Conservation (phyloP, 345 rosid species). For the Salix brachista region DNA sequence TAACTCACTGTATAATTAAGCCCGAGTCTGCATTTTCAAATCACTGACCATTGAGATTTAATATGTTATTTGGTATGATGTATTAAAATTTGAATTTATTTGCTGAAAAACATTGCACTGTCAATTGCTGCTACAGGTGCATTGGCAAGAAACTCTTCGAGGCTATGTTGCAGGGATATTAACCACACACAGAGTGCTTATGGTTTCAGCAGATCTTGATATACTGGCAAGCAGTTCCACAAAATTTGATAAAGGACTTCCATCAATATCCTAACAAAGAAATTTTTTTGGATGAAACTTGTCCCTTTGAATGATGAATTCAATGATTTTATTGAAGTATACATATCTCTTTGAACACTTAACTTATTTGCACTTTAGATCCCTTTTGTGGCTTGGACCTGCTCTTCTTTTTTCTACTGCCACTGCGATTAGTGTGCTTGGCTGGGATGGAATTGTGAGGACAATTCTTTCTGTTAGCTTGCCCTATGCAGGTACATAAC, state of each 20-base stretch:
- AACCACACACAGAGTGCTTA: constrained; percentile 90
- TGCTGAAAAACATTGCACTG: constrained; percentile 4
- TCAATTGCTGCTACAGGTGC: constrained; percentile 51
- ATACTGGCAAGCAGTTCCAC: constrained; percentile 76
- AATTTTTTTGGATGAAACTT: constrained; percentile 3
- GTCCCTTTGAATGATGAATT: background rate
- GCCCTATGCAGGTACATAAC: constrained; percentile 74
- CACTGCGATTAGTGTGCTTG: constrained; percentile 75
- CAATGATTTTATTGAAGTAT: constrained; percentile 2
- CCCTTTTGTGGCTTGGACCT: constrained; percentile 96
- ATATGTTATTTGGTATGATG: background rate
- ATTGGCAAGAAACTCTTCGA: constrained; percentile 89
- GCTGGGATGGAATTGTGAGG: constrained; percentile 97
- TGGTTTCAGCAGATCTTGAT: constrained; percentile 84
- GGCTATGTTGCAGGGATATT: constrained; percentile 92
- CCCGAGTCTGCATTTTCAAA: background rate
- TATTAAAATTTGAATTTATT: constrained; percentile 2
- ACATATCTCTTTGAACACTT: constrained; percentile 38
- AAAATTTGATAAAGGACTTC: constrained; percentile 86
- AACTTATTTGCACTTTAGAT: constrained; percentile 70
- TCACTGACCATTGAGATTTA: background rate
- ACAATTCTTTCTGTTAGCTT: constrained; percentile 76
- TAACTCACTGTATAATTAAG: background rate
- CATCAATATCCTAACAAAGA: constrained; percentile 78
- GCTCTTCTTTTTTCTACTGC: constrained; percentile 93